Evolutionary conservation across 768 basidiomycete species (phyloP), one percentile per base, ranked within the genome.

Genomic region (Suillus lakei): DNA sequence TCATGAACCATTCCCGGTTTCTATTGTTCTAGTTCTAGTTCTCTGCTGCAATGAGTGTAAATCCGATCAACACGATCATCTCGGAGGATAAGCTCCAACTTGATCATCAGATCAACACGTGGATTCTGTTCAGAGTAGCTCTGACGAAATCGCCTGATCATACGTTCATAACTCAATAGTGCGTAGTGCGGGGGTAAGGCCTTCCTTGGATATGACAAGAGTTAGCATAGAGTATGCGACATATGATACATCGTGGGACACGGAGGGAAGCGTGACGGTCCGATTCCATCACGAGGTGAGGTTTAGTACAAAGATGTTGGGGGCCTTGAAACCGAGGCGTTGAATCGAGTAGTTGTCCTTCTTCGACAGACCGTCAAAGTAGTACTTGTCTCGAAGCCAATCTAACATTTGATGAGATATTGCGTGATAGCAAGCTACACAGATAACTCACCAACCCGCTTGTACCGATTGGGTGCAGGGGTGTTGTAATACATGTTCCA

Each of bases 281-380:
- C 50, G 43, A 60, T 28, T 34, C 10, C 58, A 62, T 79, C 74
- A 88, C n/a, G 81, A 76, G 13, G 81, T 80, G 46, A 91, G 67
- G 62, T 84, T 83, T 89, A 94, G 87, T 44, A 93, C 81, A 72
- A 92, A 92, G 44, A 93, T 85, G 72, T 95, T 94, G 7, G 92
- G 87, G 3, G 93, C 93, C 62, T 82, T 84, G 77, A 86, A 95
- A 2, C 93, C 93, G 34, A 95, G 85, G 7, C 91, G 84, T 10
- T 80, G 73, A 32, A 77, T 68, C 2, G 83, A 80, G 69, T 93
- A 94, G 9, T 69, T 71, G 68, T 92, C 91, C 67, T 89, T 85
- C 72, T 81, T 86, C 13, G 68, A 68, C 63, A 95, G 70, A 18
- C 83, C 82, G 65, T 94, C 92, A 65, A 94, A 93, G 74, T 82